Conservation (phyloP, 2,329 filamentous ascomycete genomes). For the Cladosporium sphaerospermum region DNA sequence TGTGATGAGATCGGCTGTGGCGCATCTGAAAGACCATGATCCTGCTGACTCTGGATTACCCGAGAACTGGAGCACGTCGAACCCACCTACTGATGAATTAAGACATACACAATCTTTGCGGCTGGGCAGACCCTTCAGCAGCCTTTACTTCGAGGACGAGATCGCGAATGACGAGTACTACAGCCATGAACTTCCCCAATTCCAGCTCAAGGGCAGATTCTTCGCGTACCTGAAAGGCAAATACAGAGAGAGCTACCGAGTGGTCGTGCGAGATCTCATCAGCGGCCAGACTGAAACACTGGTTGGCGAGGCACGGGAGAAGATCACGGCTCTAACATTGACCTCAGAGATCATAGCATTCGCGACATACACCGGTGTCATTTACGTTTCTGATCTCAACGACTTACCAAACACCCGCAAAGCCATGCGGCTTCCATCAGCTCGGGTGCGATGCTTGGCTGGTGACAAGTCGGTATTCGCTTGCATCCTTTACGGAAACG, state of each 20-base stretch:
- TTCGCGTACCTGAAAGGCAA: conserved; percentile 15
- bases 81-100: not conserved
- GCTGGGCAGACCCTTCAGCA: conserved; percentile 10
- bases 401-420: not conserved
- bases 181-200: not conserved
- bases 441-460: not conserved
- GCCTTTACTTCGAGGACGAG: conserved; percentile 14
- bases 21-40: conserved; percentile 11
- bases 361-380: conserved; percentile 8
- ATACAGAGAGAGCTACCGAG: not conserved
- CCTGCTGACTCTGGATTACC: conserved; percentile 11
- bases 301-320: conserved; percentile 14
- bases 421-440: not conserved
- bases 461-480: not conserved
- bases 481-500: not conserved
- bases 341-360: conserved; percentile 14
- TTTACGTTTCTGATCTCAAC: conserved; percentile 13
- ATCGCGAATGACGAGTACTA: not conserved
- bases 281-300: not conserved
- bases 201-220: conserved; percentile 12
- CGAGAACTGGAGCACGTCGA: not conserved
- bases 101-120: not conserved
- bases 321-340: conserved; percentile 13
- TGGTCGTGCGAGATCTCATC: conserved; percentile 16
- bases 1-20: conserved; percentile 8